Percentiles rank a stretch among this genome's conserved stretches.
These are phyloP conservation scores for Sugiyamaella valdiviana DNA, from an alignment of 805 yeast species.

Conservation along the genomic window DNA sequence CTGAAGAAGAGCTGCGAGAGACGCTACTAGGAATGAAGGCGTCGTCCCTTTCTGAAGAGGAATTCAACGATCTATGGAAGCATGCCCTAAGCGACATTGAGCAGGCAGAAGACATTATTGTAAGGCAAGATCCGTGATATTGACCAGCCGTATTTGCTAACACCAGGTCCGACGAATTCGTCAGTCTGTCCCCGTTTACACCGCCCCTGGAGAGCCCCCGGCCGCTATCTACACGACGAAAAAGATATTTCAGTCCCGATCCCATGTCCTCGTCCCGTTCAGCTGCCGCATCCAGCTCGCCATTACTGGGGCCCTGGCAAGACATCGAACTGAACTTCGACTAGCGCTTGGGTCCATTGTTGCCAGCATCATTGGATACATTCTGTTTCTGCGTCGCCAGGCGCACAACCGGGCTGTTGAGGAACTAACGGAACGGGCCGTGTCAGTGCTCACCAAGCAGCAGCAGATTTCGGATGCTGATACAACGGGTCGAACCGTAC, in stretches of 20 bases:
- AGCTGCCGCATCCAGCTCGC: constrained; percentile 17
- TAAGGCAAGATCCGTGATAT: constrained; percentile 16
- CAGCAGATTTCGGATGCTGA: constrained; percentile 15
- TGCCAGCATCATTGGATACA: constrained; percentile 3
- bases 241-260: constrained; percentile 21
- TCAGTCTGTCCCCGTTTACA: constrained; percentile 15
- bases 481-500: constrained; percentile 15
- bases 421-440: constrained; percentile 4
- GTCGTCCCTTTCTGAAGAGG: constrained; percentile 38
- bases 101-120: constrained; percentile 36
- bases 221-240: constrained; percentile 13
- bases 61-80: constrained; percentile 70
- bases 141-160: not conserved
- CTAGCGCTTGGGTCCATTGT: constrained; percentile 1
- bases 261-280: constrained; percentile 21
- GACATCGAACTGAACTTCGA: constrained; percentile 17
- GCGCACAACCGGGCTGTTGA: constrained; percentile 2
- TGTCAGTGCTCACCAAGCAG: constrained; percentile 14
- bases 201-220: constrained; percentile 15
- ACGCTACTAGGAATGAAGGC: constrained; percentile 22
- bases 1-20: constrained; percentile 25
- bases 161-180: constrained; percentile 17
- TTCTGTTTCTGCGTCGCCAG: not conserved
- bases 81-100: constrained; percentile 56
- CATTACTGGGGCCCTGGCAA: constrained; percentile 16